These are phyloP conservation scores for Trypanosoma boissoni DNA, from an alignment of 208 protist species.

Conservation along the genomic window DNA sequence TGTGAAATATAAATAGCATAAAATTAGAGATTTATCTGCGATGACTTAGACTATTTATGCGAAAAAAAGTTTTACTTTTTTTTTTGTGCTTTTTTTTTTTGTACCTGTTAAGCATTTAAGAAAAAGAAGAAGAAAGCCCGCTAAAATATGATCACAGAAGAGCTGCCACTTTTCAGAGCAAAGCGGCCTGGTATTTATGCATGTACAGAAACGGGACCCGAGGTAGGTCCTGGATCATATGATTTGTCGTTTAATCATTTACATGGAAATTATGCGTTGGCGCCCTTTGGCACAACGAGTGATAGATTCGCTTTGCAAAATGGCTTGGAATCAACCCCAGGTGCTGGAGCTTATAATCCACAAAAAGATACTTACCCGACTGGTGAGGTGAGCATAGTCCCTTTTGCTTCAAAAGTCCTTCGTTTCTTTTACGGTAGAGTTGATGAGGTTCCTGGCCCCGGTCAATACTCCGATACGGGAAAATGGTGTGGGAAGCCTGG, in stretches of 20 bases:
- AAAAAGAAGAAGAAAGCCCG: slow-evolving; percentile 10
- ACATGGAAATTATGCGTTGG: slow-evolving; percentile 35
- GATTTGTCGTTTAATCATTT: slow-evolving; percentile 29
- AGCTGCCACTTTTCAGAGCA: slow-evolving; percentile 70
- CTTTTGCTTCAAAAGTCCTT: slow-evolving; percentile 61
- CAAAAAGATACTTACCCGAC: slow-evolving; percentile 6
- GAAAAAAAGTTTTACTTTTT: slow-evolving; percentile 1
- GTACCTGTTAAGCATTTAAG: slow-evolving; percentile 3
- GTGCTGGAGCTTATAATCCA: slow-evolving; percentile 60
- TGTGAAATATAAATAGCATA: slow-evolving; percentile 10
- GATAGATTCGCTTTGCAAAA: slow-evolving; percentile 32
- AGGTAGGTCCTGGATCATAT: slow-evolving; percentile 74
- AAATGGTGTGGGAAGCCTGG: slow-evolving; percentile 7
- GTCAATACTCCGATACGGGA: slow-evolving; percentile 39
- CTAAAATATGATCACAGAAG: slow-evolving; percentile 40
- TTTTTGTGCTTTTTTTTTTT: slow-evolving; percentile 20
- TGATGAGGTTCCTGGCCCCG: slow-evolving; percentile 58
- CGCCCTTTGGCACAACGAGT: slow-evolving; percentile 75
- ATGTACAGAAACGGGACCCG: slow-evolving; percentile 34
- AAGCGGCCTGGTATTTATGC: slow-evolving; percentile 42
- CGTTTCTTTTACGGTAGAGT: slow-evolving; percentile 39
- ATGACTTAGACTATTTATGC: neutral
- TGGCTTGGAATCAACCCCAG: slow-evolving; percentile 40
- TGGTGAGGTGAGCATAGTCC: slow-evolving; percentile 38
- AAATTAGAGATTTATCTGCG: neutral